A percentile compares a stretch with the other conserved stretches of the same genome.
Evolutionary conservation across 2,329 filamentous ascomycete species (phyloP).

Genomic region (Aspergillus tanneri): DNA sequence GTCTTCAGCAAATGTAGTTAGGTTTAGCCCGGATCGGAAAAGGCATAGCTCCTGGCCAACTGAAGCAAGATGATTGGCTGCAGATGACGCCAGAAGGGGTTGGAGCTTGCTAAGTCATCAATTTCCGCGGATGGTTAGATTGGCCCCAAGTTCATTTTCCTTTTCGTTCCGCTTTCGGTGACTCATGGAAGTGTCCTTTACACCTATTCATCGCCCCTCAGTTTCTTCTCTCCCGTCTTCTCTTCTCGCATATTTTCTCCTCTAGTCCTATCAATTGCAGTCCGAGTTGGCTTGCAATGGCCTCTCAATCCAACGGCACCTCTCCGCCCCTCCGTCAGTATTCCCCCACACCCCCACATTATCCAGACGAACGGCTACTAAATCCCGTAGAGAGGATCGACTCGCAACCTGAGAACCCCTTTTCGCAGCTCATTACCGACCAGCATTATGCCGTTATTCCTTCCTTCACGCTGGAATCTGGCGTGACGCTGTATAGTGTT

Average conservation of each 20-base stretch:
- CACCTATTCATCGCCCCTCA: neutral
- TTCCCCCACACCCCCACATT: constrained; percentile 16
- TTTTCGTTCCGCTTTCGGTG: neutral
- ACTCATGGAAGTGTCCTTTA: neutral
- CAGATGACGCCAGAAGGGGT: no score
- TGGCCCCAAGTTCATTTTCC: no score
- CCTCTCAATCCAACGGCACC: constrained; percentile 21
- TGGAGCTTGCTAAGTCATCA: no score
- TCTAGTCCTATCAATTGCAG: neutral
- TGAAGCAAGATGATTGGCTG: neutral
- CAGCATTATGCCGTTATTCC: constrained; percentile 85
- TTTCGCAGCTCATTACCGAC: constrained; percentile 78
- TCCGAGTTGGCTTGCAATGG: constrained; percentile 22
- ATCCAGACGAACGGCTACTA: constrained; percentile 45
- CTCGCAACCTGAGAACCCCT: constrained; percentile 86
- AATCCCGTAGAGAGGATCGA: constrained; percentile 56
- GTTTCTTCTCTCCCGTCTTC: neutral
- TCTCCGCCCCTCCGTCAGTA: constrained; percentile 41
- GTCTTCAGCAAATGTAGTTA: no score
- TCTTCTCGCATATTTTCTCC: neutral
- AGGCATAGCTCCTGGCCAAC: no score
- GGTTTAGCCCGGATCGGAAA: no score
- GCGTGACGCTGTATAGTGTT: constrained; percentile 75
- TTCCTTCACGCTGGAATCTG: constrained; percentile 88
- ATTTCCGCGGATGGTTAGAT: no score